A percentile compares a stretch with the other conserved stretches of the same genome.
phyloP scores from a whole-genome alignment of 768 basidiomycete species.

The Phanerochaete carnosa region DNA sequence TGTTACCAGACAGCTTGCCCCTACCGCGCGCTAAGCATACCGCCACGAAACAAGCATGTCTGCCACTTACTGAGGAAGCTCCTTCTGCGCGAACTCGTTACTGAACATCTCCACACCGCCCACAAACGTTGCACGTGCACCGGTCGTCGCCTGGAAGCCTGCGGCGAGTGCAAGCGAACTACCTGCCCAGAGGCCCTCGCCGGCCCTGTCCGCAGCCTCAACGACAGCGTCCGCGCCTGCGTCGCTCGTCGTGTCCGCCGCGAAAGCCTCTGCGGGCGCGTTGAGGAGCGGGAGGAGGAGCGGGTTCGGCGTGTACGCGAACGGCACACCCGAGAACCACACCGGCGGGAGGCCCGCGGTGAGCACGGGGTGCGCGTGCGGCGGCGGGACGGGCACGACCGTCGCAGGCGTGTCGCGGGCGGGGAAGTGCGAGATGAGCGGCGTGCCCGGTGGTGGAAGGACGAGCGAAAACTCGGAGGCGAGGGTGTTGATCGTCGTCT shows the following conservation, averaged over 20 bases:
- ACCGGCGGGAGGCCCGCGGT: slow-evolving; percentile 51
- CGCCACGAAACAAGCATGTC: not conserved
- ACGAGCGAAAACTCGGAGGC: slow-evolving; percentile 91
- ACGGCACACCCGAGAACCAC: slow-evolving; percentile 74
- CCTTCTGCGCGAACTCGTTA: slow-evolving; percentile 68
- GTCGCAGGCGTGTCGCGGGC: slow-evolving; percentile 61
- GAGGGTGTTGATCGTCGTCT: slow-evolving; percentile 70
- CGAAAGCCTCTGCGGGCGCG: slow-evolving; percentile 75
- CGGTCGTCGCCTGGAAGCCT: slow-evolving; percentile 83
- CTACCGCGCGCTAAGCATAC: slow-evolving; percentile 28
- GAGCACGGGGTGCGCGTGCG: slow-evolving; percentile 42
- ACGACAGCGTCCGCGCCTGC: slow-evolving; percentile 58
- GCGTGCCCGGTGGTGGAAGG: slow-evolving; percentile 79
- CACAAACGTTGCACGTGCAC: slow-evolving; percentile 74
- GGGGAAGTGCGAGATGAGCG: slow-evolving; percentile 84
- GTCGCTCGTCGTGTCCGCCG: slow-evolving; percentile 59
- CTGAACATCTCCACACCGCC: slow-evolving; percentile 81
- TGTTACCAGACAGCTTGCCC: slow-evolving; percentile 69
- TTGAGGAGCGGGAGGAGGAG: slow-evolving; percentile 78
- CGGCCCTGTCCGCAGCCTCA: slow-evolving; percentile 69
- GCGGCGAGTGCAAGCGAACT: slow-evolving; percentile 73
- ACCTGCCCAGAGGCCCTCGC: slow-evolving; percentile 84
- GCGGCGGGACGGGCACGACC: slow-evolving; percentile 61
- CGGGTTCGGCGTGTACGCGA: slow-evolving; percentile 68
- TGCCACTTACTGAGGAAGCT: slow-evolving; percentile 53